Evolutionary conservation across 139 green algal genomes (phyloP).

Genomic region (Medakamo hakoo): DNA sequence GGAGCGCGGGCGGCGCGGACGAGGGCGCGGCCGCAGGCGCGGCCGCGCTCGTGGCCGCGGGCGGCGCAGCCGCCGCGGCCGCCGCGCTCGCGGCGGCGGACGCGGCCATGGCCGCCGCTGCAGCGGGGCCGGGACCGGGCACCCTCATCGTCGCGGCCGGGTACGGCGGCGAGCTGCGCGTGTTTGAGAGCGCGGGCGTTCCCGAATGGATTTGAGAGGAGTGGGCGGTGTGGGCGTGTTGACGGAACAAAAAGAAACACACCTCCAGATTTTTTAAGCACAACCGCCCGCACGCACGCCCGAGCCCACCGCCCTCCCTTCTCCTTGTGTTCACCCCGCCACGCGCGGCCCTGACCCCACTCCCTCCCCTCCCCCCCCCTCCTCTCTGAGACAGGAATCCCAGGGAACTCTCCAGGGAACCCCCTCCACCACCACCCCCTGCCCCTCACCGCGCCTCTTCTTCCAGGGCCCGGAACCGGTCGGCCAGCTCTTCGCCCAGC

Average conservation of each 20-base stretch:
- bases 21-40: not conserved
- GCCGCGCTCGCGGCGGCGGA: not conserved
- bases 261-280: not conserved
- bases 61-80: no score
- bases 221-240: not conserved
- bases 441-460: constrained; percentile 92
- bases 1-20: not conserved
- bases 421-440: no score
- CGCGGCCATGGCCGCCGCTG: not conserved
- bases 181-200: not conserved
- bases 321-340: not conserved
- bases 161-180: not conserved
- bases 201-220: not conserved
- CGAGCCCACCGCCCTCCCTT: not conserved
- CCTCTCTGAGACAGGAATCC: no score
- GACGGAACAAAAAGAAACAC: not conserved
- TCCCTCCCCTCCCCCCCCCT: no score
- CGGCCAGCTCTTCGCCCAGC: constrained; percentile 68
- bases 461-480: constrained; percentile 82
- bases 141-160: not conserved
- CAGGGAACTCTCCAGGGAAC: no score
- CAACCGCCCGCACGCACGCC: not conserved
- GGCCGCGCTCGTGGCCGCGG: no score
- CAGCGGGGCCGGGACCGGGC: no score
- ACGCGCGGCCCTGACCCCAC: no score